Evolutionary conservation across 352 stramenopile species (phyloP).

Genomic region (Phytophthora fragariae): DNA sequence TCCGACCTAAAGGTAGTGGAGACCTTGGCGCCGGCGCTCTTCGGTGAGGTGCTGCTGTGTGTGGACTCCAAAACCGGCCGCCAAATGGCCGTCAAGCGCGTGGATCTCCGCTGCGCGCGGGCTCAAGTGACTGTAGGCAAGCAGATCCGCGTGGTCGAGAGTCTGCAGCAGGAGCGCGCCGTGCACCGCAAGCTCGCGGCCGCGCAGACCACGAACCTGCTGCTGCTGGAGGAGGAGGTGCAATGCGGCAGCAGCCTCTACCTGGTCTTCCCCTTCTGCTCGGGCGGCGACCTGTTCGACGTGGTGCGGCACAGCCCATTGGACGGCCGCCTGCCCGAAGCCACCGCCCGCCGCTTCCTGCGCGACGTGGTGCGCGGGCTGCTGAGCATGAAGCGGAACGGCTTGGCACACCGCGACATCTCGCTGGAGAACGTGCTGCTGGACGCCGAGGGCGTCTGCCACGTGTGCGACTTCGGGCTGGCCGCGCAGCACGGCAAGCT

Average conservation of each 20-base stretch:
- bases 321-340: slow-evolving; percentile 43
- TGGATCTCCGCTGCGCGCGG: slow-evolving; percentile 46
- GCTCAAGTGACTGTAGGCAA: slow-evolving; percentile 49
- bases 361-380: slow-evolving; percentile 46
- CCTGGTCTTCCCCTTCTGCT: slow-evolving; percentile 66
- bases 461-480: slow-evolving; percentile 69
- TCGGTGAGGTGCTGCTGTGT: slow-evolving; percentile 66
- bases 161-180: slow-evolving; percentile 53
- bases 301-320: slow-evolving; percentile 48
- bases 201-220: slow-evolving; percentile 45
- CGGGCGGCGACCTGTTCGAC: slow-evolving; percentile 62
- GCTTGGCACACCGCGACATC: slow-evolving; percentile 67
- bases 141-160: slow-evolving; percentile 53
- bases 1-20: slow-evolving; percentile 47
- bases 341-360: slow-evolving; percentile 46
- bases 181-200: slow-evolving; percentile 53
- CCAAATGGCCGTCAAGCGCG: slow-evolving; percentile 61
- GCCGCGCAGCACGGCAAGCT: slow-evolving; percentile 33
- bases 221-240: slow-evolving; percentile 60
- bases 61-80: slow-evolving; percentile 45
- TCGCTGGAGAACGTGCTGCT: slow-evolving; percentile 75
- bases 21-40: slow-evolving; percentile 60
- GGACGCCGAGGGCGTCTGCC: slow-evolving; percentile 42
- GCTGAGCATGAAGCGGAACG: slow-evolving; percentile 47
- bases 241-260: slow-evolving; percentile 48